Evolutionary conservation across 1,139 yeast species (phyloP).

Genomic region (Scheffersomyces lignicola): DNA sequence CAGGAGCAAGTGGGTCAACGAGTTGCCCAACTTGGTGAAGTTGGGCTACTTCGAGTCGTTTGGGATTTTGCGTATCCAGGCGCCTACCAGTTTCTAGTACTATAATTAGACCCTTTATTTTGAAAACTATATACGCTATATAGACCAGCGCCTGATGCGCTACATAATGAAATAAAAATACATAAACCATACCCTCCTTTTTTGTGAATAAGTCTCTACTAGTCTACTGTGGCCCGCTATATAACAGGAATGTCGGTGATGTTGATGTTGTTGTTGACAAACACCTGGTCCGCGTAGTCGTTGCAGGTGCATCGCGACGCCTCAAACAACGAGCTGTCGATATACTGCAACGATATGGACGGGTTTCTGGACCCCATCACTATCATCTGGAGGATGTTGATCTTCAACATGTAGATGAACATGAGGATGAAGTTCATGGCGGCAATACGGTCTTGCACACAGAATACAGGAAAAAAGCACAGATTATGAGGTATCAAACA

Average conservation of each 20-base stretch:
- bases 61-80: constrained; percentile 17
- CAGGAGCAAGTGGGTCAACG: constrained; percentile 30
- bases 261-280: constrained; percentile 6
- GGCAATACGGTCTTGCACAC: constrained; percentile 1
- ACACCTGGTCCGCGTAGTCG: constrained; percentile 19
- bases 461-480: constrained; percentile 1
- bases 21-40: constrained; percentile 23
- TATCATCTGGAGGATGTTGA: constrained; percentile 38
- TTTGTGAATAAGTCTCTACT: too few species aligned
- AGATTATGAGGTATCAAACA: too few species aligned
- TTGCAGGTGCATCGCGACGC: constrained; percentile 29
- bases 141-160: constrained; percentile 1
- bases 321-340: constrained; percentile 40
- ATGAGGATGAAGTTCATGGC: constrained; percentile 36
- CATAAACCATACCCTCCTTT: too few species aligned
- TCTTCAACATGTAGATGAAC: constrained; percentile 37
- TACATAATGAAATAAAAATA: too few species aligned
- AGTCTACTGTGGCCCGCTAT: too few species aligned
- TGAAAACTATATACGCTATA: constrained; percentile 1
- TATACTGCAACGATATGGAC: constrained; percentile 30
- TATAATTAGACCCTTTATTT: not conserved
- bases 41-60: constrained; percentile 30
- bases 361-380: constrained; percentile 36
- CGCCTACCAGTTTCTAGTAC: constrained; percentile 7
- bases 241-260: constrained; percentile 4